Base-by-base conservation (phyloP, 208 protist genomes). In the Leptomonas seymouri region DNA sequence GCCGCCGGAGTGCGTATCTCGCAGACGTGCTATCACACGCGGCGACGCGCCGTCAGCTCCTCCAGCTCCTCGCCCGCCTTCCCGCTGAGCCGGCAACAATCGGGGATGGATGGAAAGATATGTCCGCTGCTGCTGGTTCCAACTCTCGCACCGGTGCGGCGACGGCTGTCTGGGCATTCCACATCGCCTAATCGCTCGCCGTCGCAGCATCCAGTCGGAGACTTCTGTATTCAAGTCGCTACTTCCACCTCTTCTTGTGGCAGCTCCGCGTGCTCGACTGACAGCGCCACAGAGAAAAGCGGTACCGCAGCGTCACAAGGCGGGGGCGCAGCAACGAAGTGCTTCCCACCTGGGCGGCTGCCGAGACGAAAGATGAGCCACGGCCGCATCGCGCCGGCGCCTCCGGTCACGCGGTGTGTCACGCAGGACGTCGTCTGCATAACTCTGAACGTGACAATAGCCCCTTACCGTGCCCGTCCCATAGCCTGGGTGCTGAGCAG, bases 381-480 rank as follows among this genome's bases (percentile, higher is more conserved):
- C 48, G 55, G 30, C 44, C 30, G 28, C 46, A 20, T 3, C 21
- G 60, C 64, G 1, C 69, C 76, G 20, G 1, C 15, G 23, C 66
- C 58, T 0, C 69, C 76, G 20, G 0, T 12, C 7, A 76, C 76
- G 50, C 76, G 76, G 25, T 73, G 58, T 20, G 54, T 30, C 27
- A 46, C 39, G 5, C 28, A 39, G 34, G 44, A 31, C 3, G 39
- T 48, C n/a, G 11, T 21, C 14, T 59, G 48, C 41, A 42, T 78
- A 9, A 46, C 45, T 11, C 28, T 83, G 27, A 50, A 23, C 2
- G 64, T 73, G 1, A 67, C 56, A 25, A 61, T 91, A 51, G 70
- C 75, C 48, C 86, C 86, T 23, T 83, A 78, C 66, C 82, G 78
- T 20, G 79, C 86, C 16, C 71, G 74, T 15, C 86, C 80, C 21